Percentiles rank a stretch among this genome's conserved stretches.
phyloP scores from a whole-genome alignment of 768 basidiomycete species.

The Astraeus odoratus region DNA sequence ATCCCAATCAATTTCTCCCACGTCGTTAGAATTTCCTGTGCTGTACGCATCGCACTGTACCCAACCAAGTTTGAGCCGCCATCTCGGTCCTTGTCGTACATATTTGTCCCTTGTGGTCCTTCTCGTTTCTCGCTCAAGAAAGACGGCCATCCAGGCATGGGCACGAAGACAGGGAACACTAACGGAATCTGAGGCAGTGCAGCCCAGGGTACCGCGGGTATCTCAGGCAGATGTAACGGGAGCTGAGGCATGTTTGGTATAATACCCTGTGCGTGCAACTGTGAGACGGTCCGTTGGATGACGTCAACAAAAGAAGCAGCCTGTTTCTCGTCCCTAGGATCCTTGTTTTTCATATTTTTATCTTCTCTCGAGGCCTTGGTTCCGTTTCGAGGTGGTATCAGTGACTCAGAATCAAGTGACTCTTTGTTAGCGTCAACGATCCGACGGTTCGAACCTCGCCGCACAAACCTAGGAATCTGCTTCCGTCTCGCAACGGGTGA shows the following conservation, averaged over 20 bases:
- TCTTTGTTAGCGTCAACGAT: constrained; percentile 15
- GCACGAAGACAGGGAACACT: constrained; percentile 76
- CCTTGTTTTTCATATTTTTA: constrained; percentile 17
- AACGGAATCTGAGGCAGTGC: constrained; percentile 62
- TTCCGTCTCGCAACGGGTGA: constrained; percentile 27
- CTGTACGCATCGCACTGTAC: constrained; percentile 38
- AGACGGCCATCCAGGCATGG: constrained; percentile 57
- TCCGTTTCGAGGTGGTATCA: constrained; percentile 1
- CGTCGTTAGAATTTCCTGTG: constrained; percentile 59
- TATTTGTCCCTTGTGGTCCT: constrained; percentile 18
- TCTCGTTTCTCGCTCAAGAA: constrained; percentile 49
- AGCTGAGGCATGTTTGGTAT: constrained; percentile 46
- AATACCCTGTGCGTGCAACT: constrained; percentile 50
- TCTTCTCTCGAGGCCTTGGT: constrained; percentile 5
- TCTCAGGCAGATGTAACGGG: constrained; percentile 50
- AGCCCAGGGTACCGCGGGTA: constrained; percentile 57
- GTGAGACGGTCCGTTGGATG: constrained; percentile 67
- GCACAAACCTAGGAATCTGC: constrained; percentile 28
- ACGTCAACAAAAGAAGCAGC: constrained; percentile 55
- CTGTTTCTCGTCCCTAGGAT: constrained; percentile 28
- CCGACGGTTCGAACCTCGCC: constrained; percentile 18
- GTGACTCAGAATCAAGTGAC: constrained; percentile 1
- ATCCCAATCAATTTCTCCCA: constrained; percentile 75
- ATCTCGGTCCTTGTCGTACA: constrained; percentile 30
- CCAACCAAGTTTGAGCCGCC: constrained; percentile 30